Percentiles rank a stretch among this genome's conserved stretches.
Conservation (phyloP, 306 rosid species). For the Vigna angularis region DNA sequence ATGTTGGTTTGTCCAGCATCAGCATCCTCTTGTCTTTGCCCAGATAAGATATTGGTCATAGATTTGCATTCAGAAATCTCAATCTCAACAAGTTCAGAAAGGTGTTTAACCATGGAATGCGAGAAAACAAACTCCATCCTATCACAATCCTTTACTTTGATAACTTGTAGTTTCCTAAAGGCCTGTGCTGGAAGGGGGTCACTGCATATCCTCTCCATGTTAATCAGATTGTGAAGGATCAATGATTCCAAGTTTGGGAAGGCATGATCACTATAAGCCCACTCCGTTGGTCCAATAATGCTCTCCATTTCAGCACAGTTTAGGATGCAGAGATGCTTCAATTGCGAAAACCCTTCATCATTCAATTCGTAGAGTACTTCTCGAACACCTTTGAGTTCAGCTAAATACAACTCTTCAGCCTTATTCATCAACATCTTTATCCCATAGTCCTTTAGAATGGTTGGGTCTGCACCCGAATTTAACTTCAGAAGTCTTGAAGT, state of each 20-base stretch:
- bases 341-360: constrained; percentile 44
- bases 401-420: constrained; percentile 53
- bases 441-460: constrained; percentile 42
- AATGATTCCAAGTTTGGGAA: constrained; percentile 50
- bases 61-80: constrained; percentile 47
- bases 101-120: constrained; percentile 42
- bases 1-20: not conserved
- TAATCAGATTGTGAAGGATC: constrained; percentile 40
- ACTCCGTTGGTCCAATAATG: constrained; percentile 43
- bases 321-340: constrained; percentile 54
- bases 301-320: constrained; percentile 41
- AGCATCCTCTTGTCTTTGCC: constrained; percentile 33
- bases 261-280: constrained; percentile 37
- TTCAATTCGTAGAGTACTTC: constrained; percentile 47
- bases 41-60: constrained; percentile 36
- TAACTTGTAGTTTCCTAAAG: constrained; percentile 46
- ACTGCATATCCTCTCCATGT: constrained; percentile 50
- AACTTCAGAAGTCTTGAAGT: constrained; percentile 42
- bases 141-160: constrained; percentile 45
- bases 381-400: constrained; percentile 47
- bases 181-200: constrained; percentile 42
- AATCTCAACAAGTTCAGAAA: constrained; percentile 46
- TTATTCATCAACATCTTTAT: constrained; percentile 37
- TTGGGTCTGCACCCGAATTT: constrained; percentile 21
- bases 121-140: constrained; percentile 48